Percentiles rank a stretch among this genome's conserved stretches.
phyloP scores from a whole-genome alignment of 768 basidiomycete genomes.

The Lentinula edodes region DNA sequence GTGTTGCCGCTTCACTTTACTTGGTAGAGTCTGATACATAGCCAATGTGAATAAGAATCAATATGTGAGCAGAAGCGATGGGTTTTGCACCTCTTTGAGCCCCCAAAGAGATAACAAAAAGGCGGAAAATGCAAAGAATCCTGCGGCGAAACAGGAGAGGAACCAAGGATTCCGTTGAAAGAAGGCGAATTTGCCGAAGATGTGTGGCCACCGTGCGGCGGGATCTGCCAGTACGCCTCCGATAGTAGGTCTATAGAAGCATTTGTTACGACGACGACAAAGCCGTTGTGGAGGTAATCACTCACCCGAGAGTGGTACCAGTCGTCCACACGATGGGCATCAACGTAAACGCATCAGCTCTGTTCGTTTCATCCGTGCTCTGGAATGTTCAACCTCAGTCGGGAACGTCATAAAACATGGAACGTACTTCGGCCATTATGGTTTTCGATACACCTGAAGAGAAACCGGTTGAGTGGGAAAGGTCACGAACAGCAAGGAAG shows the following conservation, averaged over 20 bases:
- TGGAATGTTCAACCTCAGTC: background rate
- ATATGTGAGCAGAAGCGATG: background rate
- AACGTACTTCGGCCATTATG: constrained; percentile 22
- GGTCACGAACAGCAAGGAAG: background rate
- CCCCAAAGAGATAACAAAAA: too few relatives aligned
- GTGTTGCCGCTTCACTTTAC: background rate
- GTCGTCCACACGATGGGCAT: constrained; percentile 24
- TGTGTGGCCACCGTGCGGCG: constrained; percentile 18
- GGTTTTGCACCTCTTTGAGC: too few relatives aligned
- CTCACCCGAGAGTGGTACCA: constrained; percentile 21
- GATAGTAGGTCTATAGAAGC: constrained; percentile 16
- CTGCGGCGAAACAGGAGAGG: constrained; percentile 27
- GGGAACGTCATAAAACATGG: too few relatives aligned
- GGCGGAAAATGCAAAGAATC: constrained; percentile 14
- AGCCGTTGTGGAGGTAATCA: background rate
- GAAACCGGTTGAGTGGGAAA: background rate
- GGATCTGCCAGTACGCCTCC: constrained; percentile 29
- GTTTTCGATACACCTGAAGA: constrained; percentile 19
- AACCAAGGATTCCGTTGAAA: constrained; percentile 28
- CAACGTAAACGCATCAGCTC: constrained; percentile 21
- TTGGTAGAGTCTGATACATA: background rate
- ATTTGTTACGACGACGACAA: background rate
- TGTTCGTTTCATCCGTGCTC: constrained; percentile 22
- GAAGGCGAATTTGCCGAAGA: constrained; percentile 18
- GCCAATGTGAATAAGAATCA: background rate